Evolutionary conservation across 805 yeast species (phyloP).

Genomic region (Wickerhamiella shivajii): DNA sequence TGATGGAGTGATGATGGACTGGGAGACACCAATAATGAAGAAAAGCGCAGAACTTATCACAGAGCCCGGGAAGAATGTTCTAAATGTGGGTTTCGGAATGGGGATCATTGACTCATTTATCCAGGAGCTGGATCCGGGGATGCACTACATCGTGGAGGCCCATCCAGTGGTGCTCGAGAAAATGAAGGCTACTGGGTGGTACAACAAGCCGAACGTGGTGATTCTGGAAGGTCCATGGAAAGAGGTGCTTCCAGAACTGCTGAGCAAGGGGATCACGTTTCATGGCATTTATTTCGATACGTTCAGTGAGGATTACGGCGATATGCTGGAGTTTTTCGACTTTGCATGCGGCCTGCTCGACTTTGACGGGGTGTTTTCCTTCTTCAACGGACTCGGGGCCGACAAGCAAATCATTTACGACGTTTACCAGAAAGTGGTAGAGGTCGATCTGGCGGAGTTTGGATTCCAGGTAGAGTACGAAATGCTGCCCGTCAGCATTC

Average conservation of each 20-base stretch:
- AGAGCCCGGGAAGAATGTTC: constrained; percentile 33
- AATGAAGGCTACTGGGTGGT: constrained; percentile 69
- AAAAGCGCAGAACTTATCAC: constrained; percentile 67
- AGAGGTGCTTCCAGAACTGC: constrained; percentile 50
- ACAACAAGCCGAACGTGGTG: constrained; percentile 52
- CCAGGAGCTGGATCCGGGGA: constrained; percentile 40
- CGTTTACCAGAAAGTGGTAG: constrained; percentile 73
- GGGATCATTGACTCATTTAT: constrained; percentile 83
- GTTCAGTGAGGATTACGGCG: constrained; percentile 79
- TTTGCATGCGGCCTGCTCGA: constrained; percentile 64
- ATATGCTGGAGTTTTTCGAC: constrained; percentile 78
- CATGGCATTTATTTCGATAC: constrained; percentile 93
- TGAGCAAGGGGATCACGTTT: constrained; percentile 55
- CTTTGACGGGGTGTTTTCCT: constrained; percentile 74
- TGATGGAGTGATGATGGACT: constrained; percentile 96
- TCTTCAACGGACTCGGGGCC: constrained; percentile 84
- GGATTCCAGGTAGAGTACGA: constrained; percentile 55
- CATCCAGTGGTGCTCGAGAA: constrained; percentile 78
- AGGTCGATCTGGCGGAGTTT: constrained; percentile 61
- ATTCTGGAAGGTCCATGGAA: constrained; percentile 90
- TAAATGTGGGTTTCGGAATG: constrained; percentile 94
- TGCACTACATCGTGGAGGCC: constrained; percentile 84
- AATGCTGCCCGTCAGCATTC: constrained; percentile 22
- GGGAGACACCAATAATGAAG: constrained; percentile 78
- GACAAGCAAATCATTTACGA: constrained; percentile 63